phyloP scores from a whole-genome alignment of 345 rosid species.

The Populus simonii region DNA sequence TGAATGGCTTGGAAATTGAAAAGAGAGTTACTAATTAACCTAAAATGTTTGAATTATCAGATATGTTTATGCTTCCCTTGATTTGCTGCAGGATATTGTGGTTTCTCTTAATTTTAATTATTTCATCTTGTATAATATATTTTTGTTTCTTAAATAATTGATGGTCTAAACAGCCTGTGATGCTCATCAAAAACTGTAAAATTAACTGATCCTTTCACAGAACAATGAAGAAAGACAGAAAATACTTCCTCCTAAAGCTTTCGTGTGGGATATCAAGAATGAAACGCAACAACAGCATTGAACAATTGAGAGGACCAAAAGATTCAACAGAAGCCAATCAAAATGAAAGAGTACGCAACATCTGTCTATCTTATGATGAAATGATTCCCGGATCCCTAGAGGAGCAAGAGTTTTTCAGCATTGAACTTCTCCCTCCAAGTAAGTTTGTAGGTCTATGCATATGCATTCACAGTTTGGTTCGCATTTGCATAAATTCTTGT shows the following conservation, averaged over 20 bases:
- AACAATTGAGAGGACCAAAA: slow-evolving; percentile 35
- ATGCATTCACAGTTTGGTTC: too few relatives aligned
- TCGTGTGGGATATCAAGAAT: slow-evolving; percentile 44
- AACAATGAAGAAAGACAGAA: slow-evolving; percentile 40
- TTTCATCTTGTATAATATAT: too few relatives aligned
- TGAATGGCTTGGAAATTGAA: too few relatives aligned
- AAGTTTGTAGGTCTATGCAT: neutral
- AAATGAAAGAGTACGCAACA: neutral
- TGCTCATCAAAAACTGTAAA: neutral
- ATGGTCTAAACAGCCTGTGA: neutral
- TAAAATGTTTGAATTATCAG: too few relatives aligned
- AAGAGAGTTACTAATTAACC: too few relatives aligned
- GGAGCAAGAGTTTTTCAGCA: slow-evolving; percentile 36
- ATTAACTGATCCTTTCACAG: slow-evolving; percentile 2
- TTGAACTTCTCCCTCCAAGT: slow-evolving; percentile 24
- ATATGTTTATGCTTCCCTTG: too few relatives aligned
- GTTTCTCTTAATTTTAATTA: too few relatives aligned
- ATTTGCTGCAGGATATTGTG: too few relatives aligned
- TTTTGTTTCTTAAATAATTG: neutral
- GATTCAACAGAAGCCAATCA: neutral
- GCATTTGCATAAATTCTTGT: too few relatives aligned
- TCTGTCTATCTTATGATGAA: slow-evolving; percentile 16
- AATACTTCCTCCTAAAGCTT: slow-evolving; percentile 32
- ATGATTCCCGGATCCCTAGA: slow-evolving; percentile 30
- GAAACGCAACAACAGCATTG: slow-evolving; percentile 26